Percentiles rank a stretch among this genome's conserved stretches.
Evolutionary conservation across 169 alveolate species (phyloP).

Genomic region (Perkinsus olseni): DNA sequence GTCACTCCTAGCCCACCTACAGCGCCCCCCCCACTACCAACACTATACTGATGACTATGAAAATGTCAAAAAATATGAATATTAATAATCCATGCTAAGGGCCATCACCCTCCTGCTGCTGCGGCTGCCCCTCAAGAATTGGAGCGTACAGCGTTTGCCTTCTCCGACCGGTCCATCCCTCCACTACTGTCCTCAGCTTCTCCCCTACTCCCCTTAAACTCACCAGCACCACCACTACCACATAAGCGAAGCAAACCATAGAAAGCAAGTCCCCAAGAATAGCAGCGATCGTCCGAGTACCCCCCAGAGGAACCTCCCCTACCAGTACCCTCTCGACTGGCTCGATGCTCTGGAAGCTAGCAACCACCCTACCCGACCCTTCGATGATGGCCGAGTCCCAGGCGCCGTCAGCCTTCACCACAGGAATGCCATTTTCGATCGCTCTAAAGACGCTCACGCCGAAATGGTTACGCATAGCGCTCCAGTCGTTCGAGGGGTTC

Average conservation of each 20-base stretch:
- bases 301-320: not conserved
- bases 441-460: not conserved
- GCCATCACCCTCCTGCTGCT: not conserved
- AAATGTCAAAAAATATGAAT: no score
- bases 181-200: not conserved
- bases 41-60: no score
- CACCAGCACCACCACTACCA: not conserved
- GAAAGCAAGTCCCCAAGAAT: not conserved
- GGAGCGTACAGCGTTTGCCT: not conserved
- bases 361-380: not conserved
- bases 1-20: no score
- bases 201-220: not conserved
- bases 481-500: not conserved
- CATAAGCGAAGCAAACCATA: not conserved
- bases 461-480: not conserved
- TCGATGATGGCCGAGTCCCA: not conserved
- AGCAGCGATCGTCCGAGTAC: not conserved
- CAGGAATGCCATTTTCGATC: not conserved
- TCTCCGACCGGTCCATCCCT: not conserved
- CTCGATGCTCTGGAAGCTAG: not conserved
- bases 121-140: not conserved
- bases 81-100: no score
- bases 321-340: not conserved
- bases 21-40: no score
- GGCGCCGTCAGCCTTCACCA: not conserved